These are phyloP conservation scores for Eucalyptus shirleyi DNA, from an alignment of 345 rosid species.

Conservation along the genomic window DNA sequence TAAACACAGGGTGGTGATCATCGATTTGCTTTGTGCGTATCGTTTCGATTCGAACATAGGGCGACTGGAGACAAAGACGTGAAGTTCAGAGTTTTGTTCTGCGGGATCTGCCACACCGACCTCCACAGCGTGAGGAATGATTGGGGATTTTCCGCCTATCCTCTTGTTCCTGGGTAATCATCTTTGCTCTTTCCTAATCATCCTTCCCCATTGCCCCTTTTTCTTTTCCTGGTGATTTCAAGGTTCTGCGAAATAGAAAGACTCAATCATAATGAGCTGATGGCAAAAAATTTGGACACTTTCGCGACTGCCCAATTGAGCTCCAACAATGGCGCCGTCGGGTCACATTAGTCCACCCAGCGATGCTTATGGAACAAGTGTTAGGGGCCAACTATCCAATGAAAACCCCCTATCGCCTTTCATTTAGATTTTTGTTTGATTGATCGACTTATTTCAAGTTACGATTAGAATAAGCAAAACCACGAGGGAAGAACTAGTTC, in stretches of 20 bases:
- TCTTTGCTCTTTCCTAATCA: neutral
- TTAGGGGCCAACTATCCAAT: neutral
- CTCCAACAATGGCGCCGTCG: neutral
- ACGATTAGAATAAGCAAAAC: neutral
- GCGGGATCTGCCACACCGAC: slow-evolving; percentile 31
- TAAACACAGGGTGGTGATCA: neutral
- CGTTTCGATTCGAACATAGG: neutral
- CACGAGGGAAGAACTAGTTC: neutral
- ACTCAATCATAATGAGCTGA: neutral
- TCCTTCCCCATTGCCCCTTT: neutral
- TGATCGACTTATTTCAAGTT: too few species aligned
- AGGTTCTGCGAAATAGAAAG: neutral
- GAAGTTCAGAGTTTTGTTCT: slow-evolving; percentile 13
- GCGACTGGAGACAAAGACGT: slow-evolving; percentile 25
- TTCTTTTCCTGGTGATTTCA: neutral
- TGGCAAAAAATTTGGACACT: neutral
- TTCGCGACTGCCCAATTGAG: neutral
- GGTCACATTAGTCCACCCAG: neutral
- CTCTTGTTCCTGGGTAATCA: slow-evolving; percentile 28
- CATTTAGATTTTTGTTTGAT: neutral
- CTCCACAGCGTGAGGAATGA: slow-evolving; percentile 18
- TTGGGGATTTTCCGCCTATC: slow-evolving; percentile 9
- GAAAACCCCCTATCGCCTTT: neutral
- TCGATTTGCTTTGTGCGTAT: neutral
- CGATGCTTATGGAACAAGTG: neutral